phyloP scores from a whole-genome alignment of 495 filamentous ascomycete genomes.

The Podospora fimiseda region DNA sequence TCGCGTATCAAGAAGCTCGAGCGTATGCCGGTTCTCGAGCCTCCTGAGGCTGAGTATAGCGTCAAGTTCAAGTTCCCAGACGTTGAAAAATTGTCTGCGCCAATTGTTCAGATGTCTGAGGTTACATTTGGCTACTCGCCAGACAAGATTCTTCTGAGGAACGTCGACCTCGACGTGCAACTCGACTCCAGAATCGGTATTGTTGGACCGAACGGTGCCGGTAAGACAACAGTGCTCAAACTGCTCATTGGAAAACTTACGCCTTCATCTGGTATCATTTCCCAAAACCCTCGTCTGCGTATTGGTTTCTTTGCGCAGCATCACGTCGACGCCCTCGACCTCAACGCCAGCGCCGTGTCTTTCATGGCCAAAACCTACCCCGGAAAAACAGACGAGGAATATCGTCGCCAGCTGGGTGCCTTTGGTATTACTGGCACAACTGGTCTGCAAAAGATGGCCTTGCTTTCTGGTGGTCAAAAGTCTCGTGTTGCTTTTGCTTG shows the following conservation, averaged over 20 bases:
- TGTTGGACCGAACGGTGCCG: slow-evolving; percentile 95
- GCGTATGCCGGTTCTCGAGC: slow-evolving; percentile 85
- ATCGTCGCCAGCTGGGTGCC: slow-evolving; percentile 88
- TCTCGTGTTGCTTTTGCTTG: slow-evolving; percentile 96
- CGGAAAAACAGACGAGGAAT: slow-evolving; percentile 91
- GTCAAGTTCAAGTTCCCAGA: slow-evolving; percentile 98
- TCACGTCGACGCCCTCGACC: slow-evolving; percentile 93
- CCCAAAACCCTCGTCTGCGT: slow-evolving; percentile 76
- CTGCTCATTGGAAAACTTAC: slow-evolving; percentile 82
- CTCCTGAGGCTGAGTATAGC: slow-evolving; percentile 88
- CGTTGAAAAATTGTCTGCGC: slow-evolving; percentile 93
- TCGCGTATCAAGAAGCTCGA: slow-evolving; percentile 98
- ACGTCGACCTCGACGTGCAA: slow-evolving; percentile 93
- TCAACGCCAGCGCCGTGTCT: slow-evolving; percentile 77
- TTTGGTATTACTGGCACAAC: slow-evolving; percentile 99
- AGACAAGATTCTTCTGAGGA: slow-evolving; percentile 71
- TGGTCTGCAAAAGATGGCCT: slow-evolving; percentile 89
- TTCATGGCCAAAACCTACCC: slow-evolving; percentile 94
- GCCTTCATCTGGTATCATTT: slow-evolving; percentile 74
- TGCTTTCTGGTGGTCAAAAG: slow-evolving; percentile 96
- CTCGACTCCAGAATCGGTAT: slow-evolving; percentile 98
- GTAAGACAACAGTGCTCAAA: slow-evolving; percentile 95
- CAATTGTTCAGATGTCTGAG: slow-evolving; percentile 93
- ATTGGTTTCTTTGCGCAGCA: slow-evolving; percentile 98
- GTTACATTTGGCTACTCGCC: slow-evolving; percentile 86